phyloP scores from a whole-genome alignment of 768 basidiomycete genomes.

The Tylopilus sp. region DNA sequence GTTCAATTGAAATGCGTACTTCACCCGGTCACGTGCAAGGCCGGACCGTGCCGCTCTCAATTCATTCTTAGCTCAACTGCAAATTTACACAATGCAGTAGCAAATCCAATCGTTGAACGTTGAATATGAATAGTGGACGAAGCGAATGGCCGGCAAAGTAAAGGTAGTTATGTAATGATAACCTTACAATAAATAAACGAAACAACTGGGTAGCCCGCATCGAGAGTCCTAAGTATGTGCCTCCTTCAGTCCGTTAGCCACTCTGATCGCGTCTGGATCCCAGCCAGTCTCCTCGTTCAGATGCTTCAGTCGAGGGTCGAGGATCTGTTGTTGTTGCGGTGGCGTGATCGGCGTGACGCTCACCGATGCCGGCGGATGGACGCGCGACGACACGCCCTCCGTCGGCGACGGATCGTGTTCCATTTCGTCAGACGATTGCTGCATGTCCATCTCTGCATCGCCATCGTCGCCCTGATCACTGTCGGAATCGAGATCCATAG shows the following conservation, averaged over 20 bases:
- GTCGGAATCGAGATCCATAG: constrained; percentile 42
- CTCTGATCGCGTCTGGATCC: constrained; percentile 20
- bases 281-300: constrained; percentile 29
- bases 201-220: not conserved
- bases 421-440: constrained; percentile 28
- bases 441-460: constrained; percentile 16
- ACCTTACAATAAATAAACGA: constrained; percentile 24
- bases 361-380: constrained; percentile 24
- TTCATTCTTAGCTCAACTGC: too few relatives aligned
- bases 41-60: too few relatives aligned
- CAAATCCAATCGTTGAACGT: too few relatives aligned
- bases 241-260: constrained; percentile 15
- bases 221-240: constrained; percentile 10
- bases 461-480: constrained; percentile 20
- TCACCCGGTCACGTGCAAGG: constrained; percentile 1
- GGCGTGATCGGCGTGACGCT: constrained; percentile 32
- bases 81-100: too few relatives aligned
- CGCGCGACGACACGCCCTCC: constrained; percentile 29
- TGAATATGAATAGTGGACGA: not conserved
- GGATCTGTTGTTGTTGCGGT: constrained; percentile 19
- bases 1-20: not conserved
- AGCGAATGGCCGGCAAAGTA: not conserved
- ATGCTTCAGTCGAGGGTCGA: constrained; percentile 31
- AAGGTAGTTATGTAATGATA: constrained; percentile 7
- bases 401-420: constrained; percentile 32